phyloP scores from a whole-genome alignment of 1,139 yeast genomes.

The Zhuliangozyma parablackwelliae region DNA sequence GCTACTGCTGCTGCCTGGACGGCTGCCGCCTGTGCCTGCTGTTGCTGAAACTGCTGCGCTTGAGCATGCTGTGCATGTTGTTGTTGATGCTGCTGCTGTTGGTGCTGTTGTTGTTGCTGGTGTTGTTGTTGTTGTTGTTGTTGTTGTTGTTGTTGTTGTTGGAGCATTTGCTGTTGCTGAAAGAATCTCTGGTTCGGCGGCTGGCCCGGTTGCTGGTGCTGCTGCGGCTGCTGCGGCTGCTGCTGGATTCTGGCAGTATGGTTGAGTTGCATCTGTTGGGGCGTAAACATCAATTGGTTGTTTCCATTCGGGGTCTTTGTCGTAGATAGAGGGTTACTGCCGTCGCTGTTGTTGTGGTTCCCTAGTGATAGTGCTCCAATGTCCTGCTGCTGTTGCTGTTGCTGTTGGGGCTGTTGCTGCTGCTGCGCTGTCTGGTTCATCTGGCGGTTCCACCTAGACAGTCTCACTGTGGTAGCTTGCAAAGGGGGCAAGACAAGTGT shows the following conservation, averaged over 20 bases:
- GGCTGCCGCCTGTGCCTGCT: not conserved
- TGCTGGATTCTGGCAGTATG: too few relatives aligned
- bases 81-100: constrained; percentile 1
- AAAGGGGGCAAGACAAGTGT: too few relatives aligned
- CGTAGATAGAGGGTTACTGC: not conserved
- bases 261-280: constrained; percentile 1
- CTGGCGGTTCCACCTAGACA: too few relatives aligned
- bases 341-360: constrained; percentile 3
- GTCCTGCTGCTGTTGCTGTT: not conserved
- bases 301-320: constrained; percentile 5
- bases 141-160: constrained; percentile 6
- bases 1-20: constrained; percentile 6
- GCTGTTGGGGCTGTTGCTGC: constrained; percentile 8
- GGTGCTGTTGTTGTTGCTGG: not conserved
- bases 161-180: constrained; percentile 4
- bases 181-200: not conserved
- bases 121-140: constrained; percentile 5
- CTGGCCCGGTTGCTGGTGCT: not conserved
- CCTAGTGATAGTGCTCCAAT: not conserved
- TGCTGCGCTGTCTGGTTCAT: constrained; percentile 5
- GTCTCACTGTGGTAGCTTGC: too few relatives aligned
- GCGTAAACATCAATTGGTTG: constrained; percentile 7
- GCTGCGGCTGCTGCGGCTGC: not conserved
- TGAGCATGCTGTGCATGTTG: not conserved
- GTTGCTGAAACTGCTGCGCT: constrained; percentile 1